phyloP scores from a whole-genome alignment of 352 stramenopile genomes.

The Globisporangium polare region DNA sequence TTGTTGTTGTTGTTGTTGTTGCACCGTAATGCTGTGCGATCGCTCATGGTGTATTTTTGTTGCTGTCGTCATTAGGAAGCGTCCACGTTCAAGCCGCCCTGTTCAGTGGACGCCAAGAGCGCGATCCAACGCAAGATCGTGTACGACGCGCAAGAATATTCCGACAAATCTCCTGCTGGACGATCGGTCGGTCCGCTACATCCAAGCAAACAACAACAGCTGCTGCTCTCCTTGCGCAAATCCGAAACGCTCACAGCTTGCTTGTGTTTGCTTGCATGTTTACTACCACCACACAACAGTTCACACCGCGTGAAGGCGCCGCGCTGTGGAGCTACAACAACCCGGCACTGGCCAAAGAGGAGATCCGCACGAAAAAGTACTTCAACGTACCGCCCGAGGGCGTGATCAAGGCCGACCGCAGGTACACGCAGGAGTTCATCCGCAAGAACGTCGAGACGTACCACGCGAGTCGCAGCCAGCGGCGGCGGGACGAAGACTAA shows the following conservation, averaged over 20 bases:
- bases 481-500: neutral
- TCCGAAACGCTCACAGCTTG: neutral
- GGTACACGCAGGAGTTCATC: slow-evolving; percentile 69
- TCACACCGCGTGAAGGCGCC: slow-evolving; percentile 21
- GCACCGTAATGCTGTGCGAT: neutral
- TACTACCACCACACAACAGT: neutral
- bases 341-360: slow-evolving; percentile 29
- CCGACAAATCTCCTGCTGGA: slow-evolving; percentile 25
- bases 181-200: slow-evolving; percentile 32
- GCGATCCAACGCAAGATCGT: slow-evolving; percentile 48
- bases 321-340: slow-evolving; percentile 53
- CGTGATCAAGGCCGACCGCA: slow-evolving; percentile 45
- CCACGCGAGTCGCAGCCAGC: slow-evolving; percentile 26
- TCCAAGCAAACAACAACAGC: neutral
- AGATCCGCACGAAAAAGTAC: slow-evolving; percentile 39
- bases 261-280: slow-evolving; percentile 1
- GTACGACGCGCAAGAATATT: slow-evolving; percentile 54
- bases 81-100: slow-evolving; percentile 45
- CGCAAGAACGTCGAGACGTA: slow-evolving; percentile 44
- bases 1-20: neutral
- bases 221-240: neutral
- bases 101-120: slow-evolving; percentile 42
- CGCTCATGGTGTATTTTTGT: slow-evolving; percentile 1
- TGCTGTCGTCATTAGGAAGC: slow-evolving; percentile 8
- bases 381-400: slow-evolving; percentile 50